These are phyloP conservation scores for Beauveria pseudobassiana DNA, from an alignment of 2,329 filamentous ascomycete genomes.

Conservation along the genomic window DNA sequence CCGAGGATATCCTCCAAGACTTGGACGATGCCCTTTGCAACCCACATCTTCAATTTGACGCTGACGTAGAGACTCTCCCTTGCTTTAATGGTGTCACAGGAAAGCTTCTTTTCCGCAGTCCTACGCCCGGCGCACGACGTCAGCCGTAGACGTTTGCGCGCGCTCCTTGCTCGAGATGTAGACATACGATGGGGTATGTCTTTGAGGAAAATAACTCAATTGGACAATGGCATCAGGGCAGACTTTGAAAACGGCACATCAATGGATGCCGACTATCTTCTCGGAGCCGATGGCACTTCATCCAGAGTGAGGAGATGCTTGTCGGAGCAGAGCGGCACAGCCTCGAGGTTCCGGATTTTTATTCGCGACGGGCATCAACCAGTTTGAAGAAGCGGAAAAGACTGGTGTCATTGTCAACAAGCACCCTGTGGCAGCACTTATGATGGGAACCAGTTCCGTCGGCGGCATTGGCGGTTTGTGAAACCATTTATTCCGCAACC, in stretches of 20 bases:
- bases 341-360: constrained; percentile 20
- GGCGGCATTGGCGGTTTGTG: constrained; percentile 24
- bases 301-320: constrained; percentile 25
- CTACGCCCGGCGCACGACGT: constrained; percentile 27
- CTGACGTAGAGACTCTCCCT: constrained; percentile 23
- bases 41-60: constrained; percentile 24
- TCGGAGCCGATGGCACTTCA: constrained; percentile 26
- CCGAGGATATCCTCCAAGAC: constrained; percentile 22
- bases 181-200: constrained; percentile 25
- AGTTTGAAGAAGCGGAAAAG: constrained; percentile 20
- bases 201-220: constrained; percentile 11
- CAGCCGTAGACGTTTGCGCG: constrained; percentile 25
- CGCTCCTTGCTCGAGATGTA: constrained; percentile 23
- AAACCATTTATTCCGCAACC: too few species aligned
- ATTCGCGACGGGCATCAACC: constrained; percentile 23
- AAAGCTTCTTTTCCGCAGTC: constrained; percentile 26
- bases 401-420: constrained; percentile 19
- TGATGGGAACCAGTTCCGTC: constrained; percentile 23
- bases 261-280: constrained; percentile 20
- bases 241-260: constrained; percentile 21
- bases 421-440: constrained; percentile 25
- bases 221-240: constrained; percentile 15
- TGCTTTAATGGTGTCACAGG: constrained; percentile 29
- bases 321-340: constrained; percentile 19
- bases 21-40: constrained; percentile 27